These are phyloP conservation scores for Tolypocladium album DNA, from an alignment of 2,329 filamentous ascomycete species.

Conservation along the genomic window DNA sequence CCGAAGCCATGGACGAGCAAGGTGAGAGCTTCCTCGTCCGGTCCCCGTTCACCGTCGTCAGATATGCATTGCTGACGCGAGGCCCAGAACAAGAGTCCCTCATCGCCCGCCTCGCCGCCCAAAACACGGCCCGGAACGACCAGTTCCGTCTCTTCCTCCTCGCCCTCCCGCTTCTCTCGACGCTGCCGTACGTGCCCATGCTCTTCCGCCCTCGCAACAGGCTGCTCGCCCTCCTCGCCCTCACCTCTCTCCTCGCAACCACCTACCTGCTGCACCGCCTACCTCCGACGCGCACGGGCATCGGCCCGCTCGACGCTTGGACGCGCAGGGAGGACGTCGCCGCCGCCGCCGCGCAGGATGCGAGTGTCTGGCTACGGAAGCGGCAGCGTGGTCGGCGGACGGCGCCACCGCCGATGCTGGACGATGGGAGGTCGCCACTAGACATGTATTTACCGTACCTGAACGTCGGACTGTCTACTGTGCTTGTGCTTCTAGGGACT, in stretches of 20 bases:
- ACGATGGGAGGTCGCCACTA: slow-evolving; percentile 31
- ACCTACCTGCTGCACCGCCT: slow-evolving; percentile 49
- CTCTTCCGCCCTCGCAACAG: slow-evolving; percentile 23
- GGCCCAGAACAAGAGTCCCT: slow-evolving; percentile 50
- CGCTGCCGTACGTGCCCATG: slow-evolving; percentile 38
- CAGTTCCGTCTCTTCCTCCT: slow-evolving; percentile 49
- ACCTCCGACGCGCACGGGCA: slow-evolving; percentile 43
- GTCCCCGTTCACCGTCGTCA: too few species aligned
- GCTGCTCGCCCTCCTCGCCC: slow-evolving; percentile 41
- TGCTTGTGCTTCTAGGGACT: slow-evolving; percentile 38
- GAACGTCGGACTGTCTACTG: slow-evolving; percentile 44
- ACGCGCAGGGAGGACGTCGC: slow-evolving; percentile 13
- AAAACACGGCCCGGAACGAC: slow-evolving; percentile 48
- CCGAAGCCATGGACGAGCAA: slow-evolving; percentile 65
- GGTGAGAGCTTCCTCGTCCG: slow-evolving; percentile 31
- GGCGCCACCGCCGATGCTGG: slow-evolving; percentile 6
- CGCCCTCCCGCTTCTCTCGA: slow-evolving; percentile 44
- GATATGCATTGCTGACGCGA: background rate
- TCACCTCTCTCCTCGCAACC: slow-evolving; percentile 54
- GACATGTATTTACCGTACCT: slow-evolving; percentile 47
- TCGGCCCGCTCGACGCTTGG: slow-evolving; percentile 37
- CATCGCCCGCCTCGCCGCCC: slow-evolving; percentile 40
- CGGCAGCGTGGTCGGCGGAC: slow-evolving; percentile 5
- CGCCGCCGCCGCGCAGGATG: slow-evolving; percentile 2
- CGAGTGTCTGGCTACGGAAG: slow-evolving; percentile 1